Evolutionary conservation across 23 red algal species (phyloP).

Genomic region (Gracilaria caudata): DNA sequence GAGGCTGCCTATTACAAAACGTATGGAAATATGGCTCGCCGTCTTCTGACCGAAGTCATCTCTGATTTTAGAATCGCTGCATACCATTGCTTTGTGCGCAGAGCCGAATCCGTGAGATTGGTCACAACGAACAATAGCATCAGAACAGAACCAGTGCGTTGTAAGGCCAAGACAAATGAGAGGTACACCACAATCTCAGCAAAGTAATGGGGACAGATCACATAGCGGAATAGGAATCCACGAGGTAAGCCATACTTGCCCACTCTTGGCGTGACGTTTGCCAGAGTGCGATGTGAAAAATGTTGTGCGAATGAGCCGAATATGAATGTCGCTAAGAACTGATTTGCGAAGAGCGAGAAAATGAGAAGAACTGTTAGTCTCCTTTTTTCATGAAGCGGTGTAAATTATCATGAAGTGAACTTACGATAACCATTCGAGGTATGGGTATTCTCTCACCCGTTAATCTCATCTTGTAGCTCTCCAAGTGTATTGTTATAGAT

Average conservation of each 20-base stretch:
- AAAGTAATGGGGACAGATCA: constrained; percentile 56
- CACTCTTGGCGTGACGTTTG: constrained; percentile 36
- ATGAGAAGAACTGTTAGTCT: background rate
- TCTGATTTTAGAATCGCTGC: constrained; percentile 9
- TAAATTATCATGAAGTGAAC: background rate
- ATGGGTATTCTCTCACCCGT: constrained; percentile 8
- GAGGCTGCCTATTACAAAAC: constrained; percentile 10
- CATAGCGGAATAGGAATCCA: constrained; percentile 29
- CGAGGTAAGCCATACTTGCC: constrained; percentile 54
- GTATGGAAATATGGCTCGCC: constrained; percentile 35
- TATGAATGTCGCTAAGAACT: constrained; percentile 18
- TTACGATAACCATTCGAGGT: constrained; percentile 3
- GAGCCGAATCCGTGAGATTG: constrained; percentile 48
- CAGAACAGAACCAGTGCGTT: constrained; percentile 5
- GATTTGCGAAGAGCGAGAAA: background rate
- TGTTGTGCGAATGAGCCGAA: constrained; percentile 41
- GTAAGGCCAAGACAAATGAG: constrained; percentile 12
- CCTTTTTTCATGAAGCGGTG: background rate
- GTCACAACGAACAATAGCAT: constrained; percentile 48
- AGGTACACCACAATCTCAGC: constrained; percentile 53
- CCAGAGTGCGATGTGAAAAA: constrained; percentile 37
- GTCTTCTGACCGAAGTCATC: background rate
- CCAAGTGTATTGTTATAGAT: constrained; percentile 9
- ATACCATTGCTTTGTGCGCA: constrained; percentile 43
- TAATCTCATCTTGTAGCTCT: constrained; percentile 16